Evolutionary conservation across 768 basidiomycete species (phyloP), one percentile per base, ranked within the genome.

Genomic region (Mycena indigotica): DNA sequence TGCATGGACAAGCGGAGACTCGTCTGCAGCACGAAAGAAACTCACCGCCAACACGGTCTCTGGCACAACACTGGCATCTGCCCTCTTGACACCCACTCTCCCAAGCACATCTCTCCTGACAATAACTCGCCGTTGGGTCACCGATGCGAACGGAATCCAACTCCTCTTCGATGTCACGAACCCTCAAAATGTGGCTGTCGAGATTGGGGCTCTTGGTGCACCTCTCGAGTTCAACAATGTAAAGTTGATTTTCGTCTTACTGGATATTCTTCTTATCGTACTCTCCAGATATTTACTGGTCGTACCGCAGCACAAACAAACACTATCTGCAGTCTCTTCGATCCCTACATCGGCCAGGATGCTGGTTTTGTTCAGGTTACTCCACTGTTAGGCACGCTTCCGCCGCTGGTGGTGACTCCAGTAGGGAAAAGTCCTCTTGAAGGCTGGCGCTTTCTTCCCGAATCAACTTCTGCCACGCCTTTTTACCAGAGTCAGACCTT

Each of bases 401-500:
- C 79, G 0, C 80, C 82, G 0, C 73, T 84, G 12, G 72, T 83
- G 17, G 80, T 84, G 3, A 63, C 76, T 5, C 81, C 82, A 0
- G 77, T 75, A 21, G 75, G 72, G 1, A 68, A 72, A 41, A 77
- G 77, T 6, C 82, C 83, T n/a, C 68, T 84, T 19, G 83, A 84
- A 67, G 83, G 82, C 24, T 84, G 82, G 82, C 72, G 82, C 28
- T 84, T 83, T 66, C 76, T 84, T 51, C 75, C 78, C 2, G 82
- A 83, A 64, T 73, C 75, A 21, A 82, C 81, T 0, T 69, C 74
- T 3, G 72, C 68, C 1, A 60, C 76, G 1, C 79, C 80, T 1
- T 79, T 70, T 56, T 84, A 84, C 61, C 82, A 84, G 61, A 83
- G 81, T 1, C 83, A 84, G 64, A 84, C 83, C 0, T 84, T 84